Evolutionary conservation across 768 basidiomycete species (phyloP), one percentile per base, ranked within the genome.

Genomic region (Phaffia tasmanica): DNA sequence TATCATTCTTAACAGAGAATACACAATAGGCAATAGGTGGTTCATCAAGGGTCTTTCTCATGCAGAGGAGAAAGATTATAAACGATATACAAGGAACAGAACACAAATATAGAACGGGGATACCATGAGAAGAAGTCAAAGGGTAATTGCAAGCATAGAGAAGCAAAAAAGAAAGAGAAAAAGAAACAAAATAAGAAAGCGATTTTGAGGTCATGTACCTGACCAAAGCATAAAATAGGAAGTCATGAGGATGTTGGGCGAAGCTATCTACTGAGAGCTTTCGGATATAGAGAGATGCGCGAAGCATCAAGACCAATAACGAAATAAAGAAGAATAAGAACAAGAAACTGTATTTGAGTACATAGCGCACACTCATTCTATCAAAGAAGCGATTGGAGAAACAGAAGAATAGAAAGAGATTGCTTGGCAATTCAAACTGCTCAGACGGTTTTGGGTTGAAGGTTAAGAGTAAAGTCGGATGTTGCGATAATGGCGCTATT

Each of bases 391-490:
- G 30, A 14, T 27, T 14, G 23, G 32, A 46, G 57, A 21, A 3
- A 54, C n/a, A 7, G n/a, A 32, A 0, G 23, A 14, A 16, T 16
- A 8, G 11, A 50, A 29, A 1, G 30, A 42, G 4, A 42, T 11
- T 42, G 35, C 11, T 42, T 42, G 35, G n/a, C n/a, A n/a, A n/a
- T n/a, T 11, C 11, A 11, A 11, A 42, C 35, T 5, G 35, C 35
- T 42, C 35, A 42, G 11, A 42, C 35, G 35, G 11, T 42, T 42
- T 42, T 42, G 35, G 35, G 35, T 42, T 62, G 53, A n/a, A 62
- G 61, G 27, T 62, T 62, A 32, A 49, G 8, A 51, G 61, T 62
- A 32, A 62, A 62, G 61, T 62, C 61, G 11, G 49, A 51, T 1
- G 61, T 47, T n/a, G 30, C 49, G 27, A 62, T 51, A 2, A 30